A percentile compares a stretch with the other conserved stretches of the same genome.
Evolutionary conservation across 768 basidiomycete species (phyloP).

Genomic region (Lactarius hatsudake): DNA sequence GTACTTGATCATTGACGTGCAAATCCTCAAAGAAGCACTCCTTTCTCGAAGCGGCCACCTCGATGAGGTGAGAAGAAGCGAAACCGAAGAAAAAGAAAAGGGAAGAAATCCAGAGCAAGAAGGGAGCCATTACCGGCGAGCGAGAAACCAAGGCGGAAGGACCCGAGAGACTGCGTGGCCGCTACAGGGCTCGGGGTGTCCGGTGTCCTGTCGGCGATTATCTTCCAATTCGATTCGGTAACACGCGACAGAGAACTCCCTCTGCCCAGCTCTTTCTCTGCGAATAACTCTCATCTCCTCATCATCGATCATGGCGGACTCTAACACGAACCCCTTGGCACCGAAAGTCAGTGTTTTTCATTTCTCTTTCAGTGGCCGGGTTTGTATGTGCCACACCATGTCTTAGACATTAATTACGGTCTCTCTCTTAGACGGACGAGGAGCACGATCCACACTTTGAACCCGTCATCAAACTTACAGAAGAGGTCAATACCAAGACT

Average conservation of each 20-base stretch:
- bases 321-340: conserved; percentile 52
- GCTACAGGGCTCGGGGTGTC: conserved; percentile 2
- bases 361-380: not conserved
- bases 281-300: conserved; percentile 19
- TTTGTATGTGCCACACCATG: not conserved
- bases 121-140: conserved; percentile 38
- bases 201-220: conserved; percentile 20
- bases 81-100: conserved; percentile 36
- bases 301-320: conserved; percentile 26
- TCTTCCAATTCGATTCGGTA: conserved; percentile 10
- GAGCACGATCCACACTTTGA: conserved; percentile 90
- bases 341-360: conserved; percentile 56
- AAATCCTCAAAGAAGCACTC: conserved; percentile 98
- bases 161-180: conserved; percentile 8
- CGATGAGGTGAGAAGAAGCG: conserved; percentile 64
- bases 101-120: conserved; percentile 43
- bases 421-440: conserved; percentile 50
- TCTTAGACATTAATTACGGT: conserved; percentile 19
- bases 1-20: conserved; percentile 84
- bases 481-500: conserved; percentile 94
- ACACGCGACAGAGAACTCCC: conserved; percentile 31
- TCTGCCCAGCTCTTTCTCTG: conserved; percentile 26
- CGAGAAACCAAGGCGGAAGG: not conserved
- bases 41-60: conserved; percentile 73
- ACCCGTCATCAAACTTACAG: conserved; percentile 94